Base-by-base conservation (phyloP, 2,329 filamentous ascomycete genomes). In the Kalaharituber pfeilii region DNA sequence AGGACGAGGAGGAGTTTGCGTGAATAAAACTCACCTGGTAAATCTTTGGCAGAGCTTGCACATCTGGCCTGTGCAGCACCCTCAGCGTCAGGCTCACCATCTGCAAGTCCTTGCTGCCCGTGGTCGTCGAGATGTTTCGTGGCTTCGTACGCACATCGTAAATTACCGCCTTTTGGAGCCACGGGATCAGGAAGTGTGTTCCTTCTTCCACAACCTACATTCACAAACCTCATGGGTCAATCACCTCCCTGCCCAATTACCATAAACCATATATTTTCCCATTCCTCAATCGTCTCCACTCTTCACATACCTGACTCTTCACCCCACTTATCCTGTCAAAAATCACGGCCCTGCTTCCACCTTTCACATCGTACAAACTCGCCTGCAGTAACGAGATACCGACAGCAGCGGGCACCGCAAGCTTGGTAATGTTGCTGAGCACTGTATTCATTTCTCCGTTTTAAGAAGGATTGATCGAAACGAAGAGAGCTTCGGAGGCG, bases 21-120 rank as follows among this genome's bases (percentile, higher is more conserved):
- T 15, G 30, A 53, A 11, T 18, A 42, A 8, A 45, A 9, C 75
- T 60, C 71, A 95, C 89, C 80, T 96, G 91, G 76, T 98, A 98
- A 66, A 98, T 98, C 74, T 89, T 94, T 57, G 91, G 93, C 67
- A 98, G 74, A 65, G 82, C 79, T 75, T 86, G 80, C 65, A 98
- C 89, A 55, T 94, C 89, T 5, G 93, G 91, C 64, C 93, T 78
- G 73, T 96, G 89, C 69, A 98, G 72, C 61, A 98, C 91, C 70
- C 91, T 79, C 68, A 98, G 77, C 53, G 91, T 98, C 76, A 98
- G 77, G 77, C 87, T 95, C 66, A 98, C 91, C 91, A 98, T 98
- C 75, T 98, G 91, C 76, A 98, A 72, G 73, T 98, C 91, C 79
- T 98, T 98, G 77, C 83, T 89, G 56, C 91, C 91, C 11, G 91